phyloP scores from a whole-genome alignment of 192 early-diverging fungal genomes.

The Dissophora globulifera region DNA sequence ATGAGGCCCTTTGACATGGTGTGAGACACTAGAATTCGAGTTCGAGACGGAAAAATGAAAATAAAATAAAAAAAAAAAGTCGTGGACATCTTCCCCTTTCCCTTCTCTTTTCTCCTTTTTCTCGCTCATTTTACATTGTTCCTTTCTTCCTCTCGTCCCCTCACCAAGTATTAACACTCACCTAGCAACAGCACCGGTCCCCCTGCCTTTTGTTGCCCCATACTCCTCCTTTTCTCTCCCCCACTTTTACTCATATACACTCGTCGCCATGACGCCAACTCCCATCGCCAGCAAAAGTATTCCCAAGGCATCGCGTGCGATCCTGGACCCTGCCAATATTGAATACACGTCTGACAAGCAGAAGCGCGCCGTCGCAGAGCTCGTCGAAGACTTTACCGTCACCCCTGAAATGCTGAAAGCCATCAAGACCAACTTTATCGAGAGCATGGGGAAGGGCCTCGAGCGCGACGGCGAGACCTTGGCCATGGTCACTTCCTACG shows the following conservation, averaged over 20 bases:
- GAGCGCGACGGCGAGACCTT: conserved; percentile 64
- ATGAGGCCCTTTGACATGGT: too few relatives aligned
- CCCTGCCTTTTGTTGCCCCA: conserved; percentile 7
- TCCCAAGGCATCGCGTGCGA: conserved; percentile 56
- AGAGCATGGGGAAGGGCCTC: conserved; percentile 74
- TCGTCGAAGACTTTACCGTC: conserved; percentile 65
- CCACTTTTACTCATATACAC: too few relatives aligned
- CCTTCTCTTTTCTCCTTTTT: conserved; percentile 7
- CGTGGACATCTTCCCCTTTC: too few relatives aligned
- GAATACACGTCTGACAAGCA: conserved; percentile 62
- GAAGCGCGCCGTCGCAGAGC: conserved; percentile 58
- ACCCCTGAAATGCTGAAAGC: conserved; percentile 62
- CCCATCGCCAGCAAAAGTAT: conserved; percentile 48
- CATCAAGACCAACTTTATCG: conserved; percentile 69
- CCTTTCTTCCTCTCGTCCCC: conserved; percentile 7
- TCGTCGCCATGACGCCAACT: conserved; percentile 44
- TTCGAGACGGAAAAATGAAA: too few relatives aligned
- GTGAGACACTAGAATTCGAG: too few relatives aligned
- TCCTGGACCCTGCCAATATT: conserved; percentile 43
- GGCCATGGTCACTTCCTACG: conserved; percentile 93
- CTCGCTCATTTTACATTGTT: neutral
- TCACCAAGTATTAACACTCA: too few relatives aligned
- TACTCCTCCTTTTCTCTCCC: conserved; percentile 1
- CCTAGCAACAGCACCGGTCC: too few relatives aligned
- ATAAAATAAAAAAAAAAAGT: too few relatives aligned